A percentile compares a stretch with the other conserved stretches of the same genome.
Evolutionary conservation across 2,329 filamentous ascomycete species (phyloP).

Genomic region (Fusarium sp.): DNA sequence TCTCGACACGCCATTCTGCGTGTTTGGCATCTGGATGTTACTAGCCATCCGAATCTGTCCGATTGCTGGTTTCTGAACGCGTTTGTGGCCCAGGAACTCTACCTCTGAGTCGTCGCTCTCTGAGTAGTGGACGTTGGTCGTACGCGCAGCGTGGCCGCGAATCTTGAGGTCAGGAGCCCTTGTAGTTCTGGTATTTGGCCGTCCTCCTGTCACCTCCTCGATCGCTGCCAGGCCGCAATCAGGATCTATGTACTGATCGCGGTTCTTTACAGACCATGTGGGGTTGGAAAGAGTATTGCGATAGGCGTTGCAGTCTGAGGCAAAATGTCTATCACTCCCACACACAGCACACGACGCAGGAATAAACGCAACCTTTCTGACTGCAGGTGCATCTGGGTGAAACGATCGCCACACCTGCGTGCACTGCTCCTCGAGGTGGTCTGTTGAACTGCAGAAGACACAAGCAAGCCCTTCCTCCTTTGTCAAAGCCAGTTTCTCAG

Average conservation of each 20-base stretch:
- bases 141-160: slow-evolving; percentile 49
- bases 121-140: slow-evolving; percentile 57
- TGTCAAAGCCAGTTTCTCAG: slow-evolving; percentile 64
- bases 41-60: slow-evolving; percentile 55
- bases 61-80: slow-evolving; percentile 46
- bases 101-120: slow-evolving; percentile 60
- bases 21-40: slow-evolving; percentile 53
- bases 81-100: slow-evolving; percentile 54
- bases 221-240: slow-evolving; percentile 55
- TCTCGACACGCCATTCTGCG: slow-evolving; percentile 17
- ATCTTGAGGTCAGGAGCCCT: slow-evolving; percentile 48
- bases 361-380: slow-evolving; percentile 62
- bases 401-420: slow-evolving; percentile 70
- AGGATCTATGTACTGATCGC: slow-evolving; percentile 61
- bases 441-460: slow-evolving; percentile 65
- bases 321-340: slow-evolving; percentile 65
- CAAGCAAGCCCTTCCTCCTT: slow-evolving; percentile 68
- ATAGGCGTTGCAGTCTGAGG: slow-evolving; percentile 61
- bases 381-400: slow-evolving; percentile 51
- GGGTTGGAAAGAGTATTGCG: slow-evolving; percentile 46
- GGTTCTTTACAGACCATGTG: slow-evolving; percentile 65
- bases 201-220: slow-evolving; percentile 44
- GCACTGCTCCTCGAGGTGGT: slow-evolving; percentile 71
- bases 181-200: slow-evolving; percentile 35
- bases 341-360: slow-evolving; percentile 67